Evolutionary conservation across 768 basidiomycete species (phyloP), one percentile per base, ranked within the genome.

Genomic region (Myochromella boudieri): DNA sequence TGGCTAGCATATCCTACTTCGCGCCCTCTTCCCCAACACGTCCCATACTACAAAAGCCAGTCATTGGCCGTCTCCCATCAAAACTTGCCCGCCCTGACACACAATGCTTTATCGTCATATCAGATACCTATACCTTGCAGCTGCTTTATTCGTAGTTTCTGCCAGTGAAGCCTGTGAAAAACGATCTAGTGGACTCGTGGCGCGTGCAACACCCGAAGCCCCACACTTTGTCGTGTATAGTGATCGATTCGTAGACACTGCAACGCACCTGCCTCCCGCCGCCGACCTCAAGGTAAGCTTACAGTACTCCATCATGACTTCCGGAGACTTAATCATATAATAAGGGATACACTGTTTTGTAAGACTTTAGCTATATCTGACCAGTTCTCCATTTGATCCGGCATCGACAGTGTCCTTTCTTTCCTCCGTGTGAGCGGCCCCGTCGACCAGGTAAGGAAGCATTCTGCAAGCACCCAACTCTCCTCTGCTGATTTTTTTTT

Each of bases 371-470:
- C 20, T 27, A 31, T 11, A 6, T 1, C 14, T 34, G 14, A n/a
- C n/a, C 6, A n/a, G 14, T 34, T 34, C 28, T 14, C 18, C 14
- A 34, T 17, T n/a, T n/a, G n/a, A 25, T 9, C n/a, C n/a, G n/a
- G 8, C 22, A 3, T 8, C 12, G 15, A 36, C 24, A 58, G 59
- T 25, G 57, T 56, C 9, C 55, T 79, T 1, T 68, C 72, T 3
- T 78, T 79, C 60, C 51, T 74, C 37, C 53, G 74, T 12, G 56
- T 59, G 6, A 61, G 62, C 11, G 77, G 78, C 3, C 55, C 75
- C 0, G 68, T 56, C 39, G 76, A 79, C 48, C 50, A 56, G 40
- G 55, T 53, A n/a, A n/a, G n/a, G n/a, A n/a, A n/a, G n/a, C 41
- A 25, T 25, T 31, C 7, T 12, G 15, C 31, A 20, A 17, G 17